phyloP scores from a whole-genome alignment of 192 early-diverging fungal genomes.

The Backusella tuberculispora region DNA sequence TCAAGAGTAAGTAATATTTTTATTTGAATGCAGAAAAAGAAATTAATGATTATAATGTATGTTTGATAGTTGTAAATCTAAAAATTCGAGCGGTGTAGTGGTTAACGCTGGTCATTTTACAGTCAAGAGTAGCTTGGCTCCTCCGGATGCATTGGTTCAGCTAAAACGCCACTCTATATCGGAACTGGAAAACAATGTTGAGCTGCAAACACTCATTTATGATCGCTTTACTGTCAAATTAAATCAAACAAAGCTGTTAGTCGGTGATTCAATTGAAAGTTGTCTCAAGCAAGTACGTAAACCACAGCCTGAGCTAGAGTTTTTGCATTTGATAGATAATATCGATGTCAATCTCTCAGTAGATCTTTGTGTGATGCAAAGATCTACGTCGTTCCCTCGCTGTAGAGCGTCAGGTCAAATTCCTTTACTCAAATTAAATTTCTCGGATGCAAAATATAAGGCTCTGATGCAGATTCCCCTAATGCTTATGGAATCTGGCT shows the following conservation, averaged over 20 bases:
- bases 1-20: constrained; percentile 35
- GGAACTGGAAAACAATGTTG: constrained; percentile 57
- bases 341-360: constrained; percentile 70
- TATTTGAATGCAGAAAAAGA: neutral
- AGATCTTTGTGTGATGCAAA: constrained; percentile 74
- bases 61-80: constrained; percentile 42
- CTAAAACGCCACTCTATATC: constrained; percentile 69
- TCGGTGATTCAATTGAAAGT: constrained; percentile 52
- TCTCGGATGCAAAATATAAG: constrained; percentile 85
- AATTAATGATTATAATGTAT: neutral
- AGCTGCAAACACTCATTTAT: constrained; percentile 75
- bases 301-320: constrained; percentile 48
- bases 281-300: constrained; percentile 17
- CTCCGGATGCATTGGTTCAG: constrained; percentile 64
- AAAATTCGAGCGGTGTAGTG: constrained; percentile 62
- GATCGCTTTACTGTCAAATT: constrained; percentile 78
- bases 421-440: constrained; percentile 72
- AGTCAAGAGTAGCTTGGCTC: constrained; percentile 73
- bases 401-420: constrained; percentile 70
- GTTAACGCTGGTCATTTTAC: constrained; percentile 82
- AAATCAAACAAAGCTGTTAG: constrained; percentile 68
- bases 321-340: constrained; percentile 79
- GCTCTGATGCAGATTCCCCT: constrained; percentile 72
- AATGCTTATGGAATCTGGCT: constrained; percentile 60
- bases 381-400: constrained; percentile 62